Conservation (phyloP, 805 yeast species). For the Candida yuanshanica region DNA sequence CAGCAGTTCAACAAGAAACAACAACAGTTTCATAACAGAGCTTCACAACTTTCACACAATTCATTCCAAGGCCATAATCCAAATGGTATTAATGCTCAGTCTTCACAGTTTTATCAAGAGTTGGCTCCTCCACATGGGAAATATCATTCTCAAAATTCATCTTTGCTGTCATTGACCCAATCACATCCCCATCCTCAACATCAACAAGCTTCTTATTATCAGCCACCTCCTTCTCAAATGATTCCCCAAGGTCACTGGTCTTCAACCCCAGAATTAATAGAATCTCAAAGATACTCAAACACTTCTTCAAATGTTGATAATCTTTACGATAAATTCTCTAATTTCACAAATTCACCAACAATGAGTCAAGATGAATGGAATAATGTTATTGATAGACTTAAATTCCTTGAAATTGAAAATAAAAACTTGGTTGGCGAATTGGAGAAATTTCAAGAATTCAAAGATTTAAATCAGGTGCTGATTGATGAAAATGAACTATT, state of each 20-base stretch:
- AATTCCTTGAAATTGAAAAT: constrained; percentile 10
- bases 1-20: constrained; percentile 19
- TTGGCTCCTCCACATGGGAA: constrained; percentile 5
- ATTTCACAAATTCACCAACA: constrained; percentile 10
- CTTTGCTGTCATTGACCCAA: not conserved
- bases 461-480: constrained; percentile 9
- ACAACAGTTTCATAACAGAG: constrained; percentile 1
- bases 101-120: constrained; percentile 1
- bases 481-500: constrained; percentile 9
- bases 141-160: not conserved
- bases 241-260: constrained; percentile 8
- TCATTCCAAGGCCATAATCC: not conserved
- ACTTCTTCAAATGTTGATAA: not conserved
- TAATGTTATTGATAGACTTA: constrained; percentile 1
- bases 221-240: not conserved
- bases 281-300: not conserved
- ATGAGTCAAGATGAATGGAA: constrained; percentile 11
- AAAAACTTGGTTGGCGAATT: constrained; percentile 3
- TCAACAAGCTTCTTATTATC: not conserved
- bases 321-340: not conserved
- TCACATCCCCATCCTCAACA: not conserved
- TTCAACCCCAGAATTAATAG: not conserved
- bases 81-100: not conserved
- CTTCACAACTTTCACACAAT: not conserved
- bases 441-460: constrained; percentile 6